Percentiles rank a stretch among this genome's conserved stretches.
phyloP scores from a whole-genome alignment of 306 rosid species.

The Castanopsis chinensis region DNA sequence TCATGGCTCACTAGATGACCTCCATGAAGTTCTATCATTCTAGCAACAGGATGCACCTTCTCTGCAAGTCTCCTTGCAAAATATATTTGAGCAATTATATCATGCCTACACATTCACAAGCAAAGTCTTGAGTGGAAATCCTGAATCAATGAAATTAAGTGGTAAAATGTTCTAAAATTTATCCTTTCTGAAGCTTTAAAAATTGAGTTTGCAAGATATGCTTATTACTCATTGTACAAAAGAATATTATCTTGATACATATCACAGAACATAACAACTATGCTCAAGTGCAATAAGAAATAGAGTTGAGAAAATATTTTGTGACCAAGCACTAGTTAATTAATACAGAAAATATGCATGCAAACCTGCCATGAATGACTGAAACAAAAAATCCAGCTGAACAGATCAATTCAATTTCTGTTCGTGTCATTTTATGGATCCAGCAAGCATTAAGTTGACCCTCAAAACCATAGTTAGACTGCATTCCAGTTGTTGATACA shows the following conservation, averaged over 20 bases:
- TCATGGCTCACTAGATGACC: conserved; percentile 95
- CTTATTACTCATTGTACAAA: neutral
- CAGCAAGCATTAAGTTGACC: conserved; percentile 93
- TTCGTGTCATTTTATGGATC: conserved; percentile 68
- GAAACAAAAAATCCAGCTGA: conserved; percentile 81
- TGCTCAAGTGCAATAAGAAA: conserved; percentile 7
- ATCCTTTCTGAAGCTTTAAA: neutral
- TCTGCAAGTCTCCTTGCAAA: conserved; percentile 76
- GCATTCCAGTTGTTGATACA: conserved; percentile 43
- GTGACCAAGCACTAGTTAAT: neutral
- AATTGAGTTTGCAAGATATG: neutral
- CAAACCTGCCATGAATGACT: conserved; percentile 87
- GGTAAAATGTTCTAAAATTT: neutral
- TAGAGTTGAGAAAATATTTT: neutral
- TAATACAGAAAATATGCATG: neutral
- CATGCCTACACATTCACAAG: conserved; percentile 51
- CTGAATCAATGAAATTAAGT: neutral
- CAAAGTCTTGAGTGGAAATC: conserved; percentile 18
- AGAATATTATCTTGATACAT: neutral
- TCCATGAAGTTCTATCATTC: conserved; percentile 93
- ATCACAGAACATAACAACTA: conserved; percentile 1
- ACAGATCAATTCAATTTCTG: conserved; percentile 62
- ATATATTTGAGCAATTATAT: conserved; percentile 83
- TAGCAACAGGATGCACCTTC: conserved; percentile 77
- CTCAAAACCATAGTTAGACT: conserved; percentile 45